Evolutionary conservation across 2,329 filamentous ascomycete species (phyloP).

Genomic region (Arthroderma sp.): DNA sequence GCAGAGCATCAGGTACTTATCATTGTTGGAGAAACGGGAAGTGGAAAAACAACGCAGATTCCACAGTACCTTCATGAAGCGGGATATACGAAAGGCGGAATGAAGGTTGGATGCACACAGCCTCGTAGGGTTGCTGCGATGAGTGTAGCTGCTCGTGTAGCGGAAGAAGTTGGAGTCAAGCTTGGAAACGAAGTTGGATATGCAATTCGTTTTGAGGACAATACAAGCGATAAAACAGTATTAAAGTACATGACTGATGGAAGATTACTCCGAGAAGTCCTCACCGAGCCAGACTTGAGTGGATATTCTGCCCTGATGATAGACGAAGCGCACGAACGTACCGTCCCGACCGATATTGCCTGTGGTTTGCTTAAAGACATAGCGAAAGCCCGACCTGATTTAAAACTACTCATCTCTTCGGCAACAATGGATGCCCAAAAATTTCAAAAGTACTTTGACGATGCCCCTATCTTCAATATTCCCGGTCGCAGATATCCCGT

Average conservation of each 20-base stretch:
- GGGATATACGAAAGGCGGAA: conserved; percentile 69
- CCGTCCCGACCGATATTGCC: conserved; percentile 78
- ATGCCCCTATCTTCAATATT: conserved; percentile 87
- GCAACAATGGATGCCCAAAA: conserved; percentile 91
- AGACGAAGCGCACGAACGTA: conserved; percentile 93
- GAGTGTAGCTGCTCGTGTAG: conserved; percentile 92
- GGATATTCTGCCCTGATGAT: conserved; percentile 87
- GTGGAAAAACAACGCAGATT: conserved; percentile 89
- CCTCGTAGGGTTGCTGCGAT: conserved; percentile 92
- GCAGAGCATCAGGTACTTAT: conserved; percentile 75
- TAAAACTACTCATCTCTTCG: conserved; percentile 84
- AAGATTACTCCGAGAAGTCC: conserved; percentile 79
- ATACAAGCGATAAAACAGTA: conserved; percentile 78
- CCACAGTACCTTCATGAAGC: conserved; percentile 89
- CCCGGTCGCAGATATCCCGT: conserved; percentile 81
- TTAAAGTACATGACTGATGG: conserved; percentile 97
- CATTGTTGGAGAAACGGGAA: conserved; percentile 87
- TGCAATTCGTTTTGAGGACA: conserved; percentile 86
- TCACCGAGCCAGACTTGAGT: conserved; percentile 73
- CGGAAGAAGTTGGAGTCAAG: conserved; percentile 83
- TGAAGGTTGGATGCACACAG: conserved; percentile 87
- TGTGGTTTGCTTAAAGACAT: conserved; percentile 83
- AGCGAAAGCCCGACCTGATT: conserved; percentile 63
- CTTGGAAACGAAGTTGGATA: conserved; percentile 90
- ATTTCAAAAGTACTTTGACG: conserved; percentile 82